phyloP scores from a whole-genome alignment of 257 asterid genomes.

The Echium plantagineum region DNA sequence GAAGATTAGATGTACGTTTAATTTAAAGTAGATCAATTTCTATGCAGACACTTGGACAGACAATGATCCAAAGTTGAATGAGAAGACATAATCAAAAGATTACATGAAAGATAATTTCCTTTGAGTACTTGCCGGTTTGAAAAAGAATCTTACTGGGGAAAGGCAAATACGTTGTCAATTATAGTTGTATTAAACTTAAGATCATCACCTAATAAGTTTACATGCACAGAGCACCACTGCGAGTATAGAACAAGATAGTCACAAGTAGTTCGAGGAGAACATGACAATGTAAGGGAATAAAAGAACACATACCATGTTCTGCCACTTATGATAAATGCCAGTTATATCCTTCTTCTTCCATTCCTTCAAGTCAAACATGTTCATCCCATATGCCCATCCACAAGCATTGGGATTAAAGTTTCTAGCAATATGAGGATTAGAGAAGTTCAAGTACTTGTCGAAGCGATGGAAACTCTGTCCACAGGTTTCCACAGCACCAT shows the following conservation, averaged over 20 bases:
- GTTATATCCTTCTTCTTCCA: slow-evolving; percentile 97
- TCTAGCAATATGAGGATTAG: slow-evolving; percentile 86
- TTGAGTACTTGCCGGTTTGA: neutral
- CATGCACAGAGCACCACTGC: neutral
- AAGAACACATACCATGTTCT: slow-evolving; percentile 58
- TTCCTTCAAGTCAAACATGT: slow-evolving; percentile 82
- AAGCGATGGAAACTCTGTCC: slow-evolving; percentile 96
- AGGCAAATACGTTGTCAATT: no score
- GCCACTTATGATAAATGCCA: slow-evolving; percentile 98
- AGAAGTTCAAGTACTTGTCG: slow-evolving; percentile 89
- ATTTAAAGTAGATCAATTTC: neutral
- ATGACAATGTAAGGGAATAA: slow-evolving; percentile 6
- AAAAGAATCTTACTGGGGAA: no score
- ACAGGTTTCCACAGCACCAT: slow-evolving; percentile 98
- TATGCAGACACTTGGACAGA: no score
- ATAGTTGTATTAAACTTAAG: neutral
- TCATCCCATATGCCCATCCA: slow-evolving; percentile 99
- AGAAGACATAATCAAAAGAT: neutral
- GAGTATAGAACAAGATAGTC: neutral
- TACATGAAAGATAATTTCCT: neutral
- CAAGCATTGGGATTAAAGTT: slow-evolving; percentile 93
- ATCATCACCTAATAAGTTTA: neutral
- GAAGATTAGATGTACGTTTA: slow-evolving; percentile 3
- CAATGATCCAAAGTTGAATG: no score
- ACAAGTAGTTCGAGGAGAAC: neutral